Percentiles rank a stretch among this genome's conserved stretches.
Evolutionary conservation across 1,139 yeast genomes (phyloP).

Genomic region (Saccharomyces hybrid): DNA sequence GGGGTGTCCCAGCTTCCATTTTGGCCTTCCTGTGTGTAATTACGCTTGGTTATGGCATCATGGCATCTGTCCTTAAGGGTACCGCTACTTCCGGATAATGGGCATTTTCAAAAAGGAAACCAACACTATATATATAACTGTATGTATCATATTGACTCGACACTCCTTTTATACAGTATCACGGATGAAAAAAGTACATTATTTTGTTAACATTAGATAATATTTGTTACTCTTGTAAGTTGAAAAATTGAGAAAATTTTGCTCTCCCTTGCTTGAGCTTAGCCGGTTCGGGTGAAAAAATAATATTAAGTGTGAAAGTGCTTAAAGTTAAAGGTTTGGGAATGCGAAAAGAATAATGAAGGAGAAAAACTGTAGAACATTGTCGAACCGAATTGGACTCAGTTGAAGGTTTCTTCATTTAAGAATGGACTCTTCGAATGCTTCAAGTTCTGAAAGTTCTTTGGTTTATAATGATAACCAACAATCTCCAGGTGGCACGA

Average conservation of each 20-base stretch:
- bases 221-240: background rate
- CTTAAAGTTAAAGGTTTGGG: background rate
- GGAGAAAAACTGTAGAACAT: background rate
- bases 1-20: constrained; percentile 63
- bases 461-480: background rate
- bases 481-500: background rate
- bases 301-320: background rate
- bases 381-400: background rate
- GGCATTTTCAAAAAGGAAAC: background rate
- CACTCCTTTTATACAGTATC: background rate
- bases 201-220: background rate
- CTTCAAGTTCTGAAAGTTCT: background rate
- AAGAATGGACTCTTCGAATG: background rate
- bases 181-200: background rate
- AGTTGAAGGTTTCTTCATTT: background rate
- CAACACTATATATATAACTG: background rate
- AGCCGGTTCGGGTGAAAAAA: background rate
- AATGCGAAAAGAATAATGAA: background rate
- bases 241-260: background rate
- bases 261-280: background rate
- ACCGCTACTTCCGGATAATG: constrained; percentile 3
- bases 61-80: constrained; percentile 36
- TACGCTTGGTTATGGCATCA: constrained; percentile 59
- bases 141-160: background rate
- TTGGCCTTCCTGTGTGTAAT: constrained; percentile 49